Base-by-base conservation (phyloP, 148 eudicot species). In the Chenopodium formosanum region DNA sequence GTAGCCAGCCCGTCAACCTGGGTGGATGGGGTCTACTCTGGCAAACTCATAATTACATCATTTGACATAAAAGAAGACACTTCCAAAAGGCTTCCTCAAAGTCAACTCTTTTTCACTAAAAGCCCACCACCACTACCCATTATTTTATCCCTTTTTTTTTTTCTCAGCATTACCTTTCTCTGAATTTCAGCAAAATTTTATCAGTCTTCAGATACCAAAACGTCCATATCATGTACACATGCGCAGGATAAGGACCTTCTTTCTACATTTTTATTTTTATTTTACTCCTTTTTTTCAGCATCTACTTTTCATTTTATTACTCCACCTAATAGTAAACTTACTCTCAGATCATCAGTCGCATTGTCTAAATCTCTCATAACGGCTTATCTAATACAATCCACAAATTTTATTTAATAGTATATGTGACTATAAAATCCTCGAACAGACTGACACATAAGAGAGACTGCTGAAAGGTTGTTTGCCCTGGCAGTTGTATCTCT, bases 51-150 rank as follows among this genome's bases (percentile, higher is more conserved):
- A 81, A 81, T 74, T 48, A 23, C 83, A 74, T 37, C 20, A 52
- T 79, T 79, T 79, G 82, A 79, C 82, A 71, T 29, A 3, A 72
- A 22, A 46, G 23, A 29, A 29, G n/a, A 47, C 25, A 80, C 22
- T 11, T 44, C 77, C 70, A 40, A 40, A 40, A 40, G 44, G 44
- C 44, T 6, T 14, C 25, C 70, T 60, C 19, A 73, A 80, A 80
- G 82, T 80, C 78, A 80, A 80, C 82, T 80, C 82, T 67, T 80
- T 62, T 47, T 50, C 78, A 62, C 82, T 72, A 70, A 80, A 25
- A 58, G 20, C 34, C 50, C 76, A 70, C 77, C 77, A 23, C 82
- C 74, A 72, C 76, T 73, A 25, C 23, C 10, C 17, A 25, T 25
- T 27, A 9, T 66, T 66, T 9, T 27, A 10, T 27, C 34, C 34